Conservation (phyloP, 306 rosid species). For the Fragaria nilgerrensis region DNA sequence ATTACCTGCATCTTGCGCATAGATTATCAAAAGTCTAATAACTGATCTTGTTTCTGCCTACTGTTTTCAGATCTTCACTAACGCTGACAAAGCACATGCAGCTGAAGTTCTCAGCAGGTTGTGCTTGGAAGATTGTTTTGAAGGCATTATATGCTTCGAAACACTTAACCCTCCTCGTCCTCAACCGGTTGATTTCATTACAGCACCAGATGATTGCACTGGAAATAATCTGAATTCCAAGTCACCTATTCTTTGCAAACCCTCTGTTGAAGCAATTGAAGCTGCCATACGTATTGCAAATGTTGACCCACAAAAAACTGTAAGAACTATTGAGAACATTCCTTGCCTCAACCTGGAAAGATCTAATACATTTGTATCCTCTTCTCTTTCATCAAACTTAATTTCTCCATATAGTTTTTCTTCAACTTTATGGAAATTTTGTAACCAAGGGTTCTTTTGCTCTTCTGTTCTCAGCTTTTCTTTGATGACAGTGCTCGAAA, state of each 20-base stretch:
- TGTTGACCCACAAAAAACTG: constrained; percentile 61
- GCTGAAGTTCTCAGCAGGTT: constrained; percentile 56
- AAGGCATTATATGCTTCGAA: constrained; percentile 81
- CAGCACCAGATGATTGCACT: constrained; percentile 6
- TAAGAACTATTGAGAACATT: constrained; percentile 24
- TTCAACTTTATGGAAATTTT: background rate
- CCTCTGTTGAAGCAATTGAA: constrained; percentile 63
- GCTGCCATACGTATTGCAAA: constrained; percentile 64
- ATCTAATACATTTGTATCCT: background rate
- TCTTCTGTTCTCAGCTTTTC: constrained; percentile 54
- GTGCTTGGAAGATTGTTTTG: constrained; percentile 81
- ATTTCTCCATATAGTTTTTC: background rate
- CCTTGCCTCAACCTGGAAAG: background rate
- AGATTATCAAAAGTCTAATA: background rate
- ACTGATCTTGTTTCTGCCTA: constrained; percentile 12
- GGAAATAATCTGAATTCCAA: constrained; percentile 23
- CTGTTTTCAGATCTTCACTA: constrained; percentile 70
- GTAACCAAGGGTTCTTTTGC: constrained; percentile 11
- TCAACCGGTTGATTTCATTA: constrained; percentile 21
- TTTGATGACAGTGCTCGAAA: constrained; percentile 78
- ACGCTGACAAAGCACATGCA: constrained; percentile 71
- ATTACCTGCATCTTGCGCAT: background rate
- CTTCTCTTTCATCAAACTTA: background rate
- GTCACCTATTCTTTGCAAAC: constrained; percentile 62
- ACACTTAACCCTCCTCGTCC: constrained; percentile 59